These are phyloP conservation scores for Monosporozyma siamensis DNA, from an alignment of 805 yeast genomes.

Conservation along the genomic window DNA sequence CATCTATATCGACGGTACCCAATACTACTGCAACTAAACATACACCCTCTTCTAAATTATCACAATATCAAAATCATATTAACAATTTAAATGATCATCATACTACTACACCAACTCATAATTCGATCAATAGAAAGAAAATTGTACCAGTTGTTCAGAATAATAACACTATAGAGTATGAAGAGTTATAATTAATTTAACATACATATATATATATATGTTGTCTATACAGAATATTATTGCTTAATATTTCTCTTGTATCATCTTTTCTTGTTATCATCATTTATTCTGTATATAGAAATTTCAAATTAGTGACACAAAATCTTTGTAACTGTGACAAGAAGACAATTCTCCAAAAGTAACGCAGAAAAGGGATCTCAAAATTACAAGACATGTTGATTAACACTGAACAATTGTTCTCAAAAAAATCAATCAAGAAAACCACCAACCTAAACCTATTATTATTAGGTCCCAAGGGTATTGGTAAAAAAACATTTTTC, in stretches of 20 bases:
- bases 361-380: no score
- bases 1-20: not conserved
- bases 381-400: conserved; percentile 2
- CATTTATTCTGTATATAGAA: no score
- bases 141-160: no score
- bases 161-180: no score
- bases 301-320: no score
- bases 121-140: not conserved
- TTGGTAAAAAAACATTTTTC: conserved; percentile 67
- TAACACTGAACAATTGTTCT: conserved; percentile 35
- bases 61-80: conserved; percentile 2
- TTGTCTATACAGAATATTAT: no score
- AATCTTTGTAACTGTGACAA: no score
- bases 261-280: no score
- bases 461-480: conserved; percentile 64
- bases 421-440: conserved; percentile 54
- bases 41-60: conserved; percentile 3
- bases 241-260: no score
- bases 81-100: not conserved
- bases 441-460: conserved; percentile 57
- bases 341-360: no score
- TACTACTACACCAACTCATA: not conserved
- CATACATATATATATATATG: no score
- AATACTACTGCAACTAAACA: not conserved
- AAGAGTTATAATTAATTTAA: no score